Base-by-base conservation (phyloP, 2,329 filamentous ascomycete species). In the Fusarium sublunatum region DNA sequence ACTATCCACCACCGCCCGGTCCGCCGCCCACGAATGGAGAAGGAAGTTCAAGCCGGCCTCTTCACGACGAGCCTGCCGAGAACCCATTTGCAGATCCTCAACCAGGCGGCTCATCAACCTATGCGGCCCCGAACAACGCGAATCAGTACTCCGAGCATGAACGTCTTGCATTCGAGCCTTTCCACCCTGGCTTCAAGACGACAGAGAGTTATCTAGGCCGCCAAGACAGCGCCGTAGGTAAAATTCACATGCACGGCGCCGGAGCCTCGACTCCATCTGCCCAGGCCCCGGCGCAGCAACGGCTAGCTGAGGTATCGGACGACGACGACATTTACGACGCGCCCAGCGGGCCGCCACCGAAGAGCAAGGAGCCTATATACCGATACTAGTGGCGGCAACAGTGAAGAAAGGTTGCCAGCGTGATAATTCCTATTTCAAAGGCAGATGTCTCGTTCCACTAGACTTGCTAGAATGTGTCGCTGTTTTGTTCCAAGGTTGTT, bases 171-270 rank as follows among this genome's bases (percentile, higher is more conserved):
- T 65, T 66, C 22, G 78, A 81, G 55, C 75, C 77, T 6, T 80
- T 75, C 60, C 73, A 79, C 43, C 77, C 78, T 2, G 77, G 78
- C 6, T 75, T 77, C 54, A 61, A 58, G 22, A 43, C 61, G 7
- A 62, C 67, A 13, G 59, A 68, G 36, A 71, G 68, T 44, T 71
- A 71, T 41, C 25, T 63, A 3, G 73, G 71, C 39, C 72, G 77
- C 32, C 78, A 80, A 63, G 77, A 80, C 13, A 79, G 78, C 52
- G 77, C 77, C 19, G 50, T 76, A 38, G 77, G 74, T 35, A 79
- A 79, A 67, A 69, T 78, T 56, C 64, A 75, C 8, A 80, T 79
- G 79, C 77, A 79, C 43, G 79, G 77, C 7, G 78, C 73, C 34
- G 73, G 67, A 53, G 52, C 56, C 32, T 61, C 61, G 13, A 65